Evolutionary conservation across 1,284 basidiomycete species (phyloP).

Genomic region (Austroboletus niveus): DNA sequence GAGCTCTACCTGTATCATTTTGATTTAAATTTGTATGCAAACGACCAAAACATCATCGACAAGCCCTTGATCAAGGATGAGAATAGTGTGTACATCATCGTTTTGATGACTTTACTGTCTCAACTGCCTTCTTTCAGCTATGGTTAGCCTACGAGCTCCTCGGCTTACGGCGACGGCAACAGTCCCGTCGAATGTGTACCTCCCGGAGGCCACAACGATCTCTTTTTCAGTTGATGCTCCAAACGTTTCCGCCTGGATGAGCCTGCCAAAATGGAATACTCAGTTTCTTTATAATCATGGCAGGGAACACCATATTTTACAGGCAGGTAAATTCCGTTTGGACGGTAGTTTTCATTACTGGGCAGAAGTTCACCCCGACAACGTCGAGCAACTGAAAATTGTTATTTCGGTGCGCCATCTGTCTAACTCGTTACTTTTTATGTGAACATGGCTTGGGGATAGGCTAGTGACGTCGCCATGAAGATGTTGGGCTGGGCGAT

Average conservation of each 20-base stretch:
- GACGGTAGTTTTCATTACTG: conserved; percentile 76
- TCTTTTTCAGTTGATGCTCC: conserved; percentile 66
- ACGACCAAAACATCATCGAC: conserved; percentile 95
- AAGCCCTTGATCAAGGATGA: conserved; percentile 74
- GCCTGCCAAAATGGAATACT: conserved; percentile 86
- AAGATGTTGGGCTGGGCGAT: conserved; percentile 84
- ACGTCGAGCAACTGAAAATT: conserved; percentile 77
- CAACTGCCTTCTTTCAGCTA: conserved; percentile 44
- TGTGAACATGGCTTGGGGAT: conserved; percentile 3
- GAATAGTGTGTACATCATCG: conserved; percentile 53
- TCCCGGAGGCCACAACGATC: conserved; percentile 67
- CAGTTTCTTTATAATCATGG: conserved; percentile 68
- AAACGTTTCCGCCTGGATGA: conserved; percentile 57
- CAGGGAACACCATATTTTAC: conserved; percentile 58
- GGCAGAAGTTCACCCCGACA: conserved; percentile 61
- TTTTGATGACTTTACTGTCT: conserved; percentile 6
- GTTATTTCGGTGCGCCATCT: conserved; percentile 56
- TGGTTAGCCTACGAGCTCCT: conserved; percentile 66
- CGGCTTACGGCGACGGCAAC: conserved; percentile 50
- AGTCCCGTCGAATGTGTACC: conserved; percentile 72
- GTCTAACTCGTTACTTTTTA: not conserved
- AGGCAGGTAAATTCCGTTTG: conserved; percentile 55
- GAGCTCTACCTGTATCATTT: conserved; percentile 74
- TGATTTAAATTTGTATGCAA: conserved; percentile 79
- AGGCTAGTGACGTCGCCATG: conserved; percentile 59